Evolutionary conservation across 1,284 basidiomycete species (phyloP).

Genomic region (Fomitiporia mediterranea): DNA sequence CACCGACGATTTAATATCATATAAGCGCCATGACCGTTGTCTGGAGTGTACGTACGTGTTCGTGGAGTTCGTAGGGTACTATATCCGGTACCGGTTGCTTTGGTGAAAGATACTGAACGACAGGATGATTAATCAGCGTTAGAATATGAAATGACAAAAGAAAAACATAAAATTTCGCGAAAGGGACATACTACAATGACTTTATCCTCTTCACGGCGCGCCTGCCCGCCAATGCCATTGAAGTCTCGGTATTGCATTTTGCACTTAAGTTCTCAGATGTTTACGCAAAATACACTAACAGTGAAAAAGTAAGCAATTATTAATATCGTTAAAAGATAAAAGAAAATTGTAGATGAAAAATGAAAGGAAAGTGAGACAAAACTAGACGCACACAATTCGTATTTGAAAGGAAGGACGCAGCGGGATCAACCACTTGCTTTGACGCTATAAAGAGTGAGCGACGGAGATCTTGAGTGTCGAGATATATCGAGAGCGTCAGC

Average conservation of each 20-base stretch:
- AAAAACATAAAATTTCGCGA: background rate
- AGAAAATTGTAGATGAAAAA: background rate
- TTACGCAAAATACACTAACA: background rate
- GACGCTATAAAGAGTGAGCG: background rate
- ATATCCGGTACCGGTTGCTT: constrained; percentile 27
- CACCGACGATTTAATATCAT: background rate
- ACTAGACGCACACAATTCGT: background rate
- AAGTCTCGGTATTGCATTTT: constrained; percentile 17
- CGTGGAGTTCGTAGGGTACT: constrained; percentile 35
- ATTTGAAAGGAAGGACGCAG: background rate
- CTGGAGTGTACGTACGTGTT: constrained; percentile 24
- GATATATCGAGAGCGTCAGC: no score
- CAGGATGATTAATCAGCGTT: background rate
- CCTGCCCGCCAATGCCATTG: constrained; percentile 16
- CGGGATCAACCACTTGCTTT: background rate
- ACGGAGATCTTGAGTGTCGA: background rate
- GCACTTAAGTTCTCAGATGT: background rate
- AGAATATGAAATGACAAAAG: background rate
- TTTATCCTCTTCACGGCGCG: constrained; percentile 9
- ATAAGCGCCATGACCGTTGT: background rate
- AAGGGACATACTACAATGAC: constrained; percentile 13
- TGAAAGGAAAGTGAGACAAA: background rate
- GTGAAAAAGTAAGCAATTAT: background rate
- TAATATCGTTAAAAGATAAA: background rate
- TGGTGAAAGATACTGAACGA: constrained; percentile 32